A percentile compares a stretch with the other conserved stretches of the same genome.
Evolutionary conservation across 208 protist species (phyloP).

Genomic region (Crithidia brevicula): DNA sequence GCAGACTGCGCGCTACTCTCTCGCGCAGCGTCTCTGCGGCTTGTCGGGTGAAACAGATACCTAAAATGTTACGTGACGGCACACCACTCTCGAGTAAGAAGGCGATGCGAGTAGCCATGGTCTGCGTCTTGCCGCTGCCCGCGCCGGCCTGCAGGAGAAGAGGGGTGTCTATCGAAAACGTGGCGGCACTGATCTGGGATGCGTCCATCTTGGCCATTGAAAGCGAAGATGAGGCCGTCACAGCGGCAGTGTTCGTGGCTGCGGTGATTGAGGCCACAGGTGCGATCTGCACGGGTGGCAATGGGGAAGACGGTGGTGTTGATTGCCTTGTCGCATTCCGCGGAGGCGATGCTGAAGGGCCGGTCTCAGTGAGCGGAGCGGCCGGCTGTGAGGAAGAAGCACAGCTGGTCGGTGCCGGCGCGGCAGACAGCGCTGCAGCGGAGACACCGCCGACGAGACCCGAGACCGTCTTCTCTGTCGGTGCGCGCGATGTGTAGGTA

Average conservation of each 20-base stretch:
- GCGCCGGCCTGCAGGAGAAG: slow-evolving; percentile 81
- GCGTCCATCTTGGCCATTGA: slow-evolving; percentile 42
- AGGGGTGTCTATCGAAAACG: slow-evolving; percentile 38
- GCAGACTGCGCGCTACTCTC: slow-evolving; percentile 57
- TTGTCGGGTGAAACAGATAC: slow-evolving; percentile 87
- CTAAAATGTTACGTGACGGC: slow-evolving; percentile 66
- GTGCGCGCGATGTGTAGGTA: slow-evolving; percentile 23
- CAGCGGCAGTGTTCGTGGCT: neutral
- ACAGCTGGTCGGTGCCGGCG: no score
- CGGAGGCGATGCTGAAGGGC: no score
- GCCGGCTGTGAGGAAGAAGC: no score
- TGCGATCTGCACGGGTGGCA: no score
- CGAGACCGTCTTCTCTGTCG: neutral
- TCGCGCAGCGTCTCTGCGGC: slow-evolving; percentile 77
- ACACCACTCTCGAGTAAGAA: slow-evolving; percentile 61
- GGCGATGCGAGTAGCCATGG: slow-evolving; percentile 81
- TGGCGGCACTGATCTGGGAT: slow-evolving; percentile 58
- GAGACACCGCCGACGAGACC: no score
- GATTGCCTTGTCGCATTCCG: no score
- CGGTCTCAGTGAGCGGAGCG: no score
- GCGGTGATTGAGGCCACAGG: neutral
- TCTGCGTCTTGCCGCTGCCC: slow-evolving; percentile 91
- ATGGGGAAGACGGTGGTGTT: no score
- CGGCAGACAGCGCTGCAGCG: no score
- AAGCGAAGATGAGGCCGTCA: neutral